Evolutionary conservation across 225 moss, liverwort and hornwort species (phyloP), one percentile per base, ranked within the genome.

Genomic region (Antitrichia curtipendula): DNA sequence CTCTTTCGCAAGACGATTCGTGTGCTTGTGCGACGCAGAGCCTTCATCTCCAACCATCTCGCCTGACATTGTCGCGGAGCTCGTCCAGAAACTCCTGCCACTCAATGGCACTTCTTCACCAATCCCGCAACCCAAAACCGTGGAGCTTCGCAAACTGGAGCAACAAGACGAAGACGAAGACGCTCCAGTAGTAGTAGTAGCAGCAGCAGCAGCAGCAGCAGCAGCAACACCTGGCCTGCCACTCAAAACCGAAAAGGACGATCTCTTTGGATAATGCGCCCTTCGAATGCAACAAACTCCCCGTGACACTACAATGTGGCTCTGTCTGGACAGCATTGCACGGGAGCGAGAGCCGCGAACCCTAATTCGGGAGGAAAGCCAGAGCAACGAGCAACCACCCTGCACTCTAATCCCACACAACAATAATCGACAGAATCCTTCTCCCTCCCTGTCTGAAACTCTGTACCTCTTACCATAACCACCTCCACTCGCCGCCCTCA

Each of bases 1-100:
- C 95, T 99, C 98, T 70, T 94, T 92, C 29, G 89, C 94, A 36
- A 99, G 93, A 57, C 97, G 95, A 86, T 99, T 99, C 34, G 95
- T 96, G 71, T 94, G 82, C 74, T 95, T 96, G 56, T 90, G 89
- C 75, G 89, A 86, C 23, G 92, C 80, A 43, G 88, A 90, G 78
- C 88, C 87, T 81, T 90, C 90, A 7, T 89, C 92, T 61, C 84
- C 86, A 25, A 82, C 92, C 76, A 86, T 91, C 68, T 82, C 91
- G 68, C 91, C 94, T 38, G 91, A 91, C 95, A 94, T 96, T 73
- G 82, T 85, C 68, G 88, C 81, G 75, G 88, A 63, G 74, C 82
- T 86, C 18, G 78, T 81, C 78, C 90, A 66, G 65, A 86, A 87
- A 87, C 82, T 72, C 65, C 86, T 86, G 69, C 85, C 80, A 53